These are phyloP conservation scores for Candida suzukii DNA, from an alignment of 805 yeast species.

Conservation along the genomic window DNA sequence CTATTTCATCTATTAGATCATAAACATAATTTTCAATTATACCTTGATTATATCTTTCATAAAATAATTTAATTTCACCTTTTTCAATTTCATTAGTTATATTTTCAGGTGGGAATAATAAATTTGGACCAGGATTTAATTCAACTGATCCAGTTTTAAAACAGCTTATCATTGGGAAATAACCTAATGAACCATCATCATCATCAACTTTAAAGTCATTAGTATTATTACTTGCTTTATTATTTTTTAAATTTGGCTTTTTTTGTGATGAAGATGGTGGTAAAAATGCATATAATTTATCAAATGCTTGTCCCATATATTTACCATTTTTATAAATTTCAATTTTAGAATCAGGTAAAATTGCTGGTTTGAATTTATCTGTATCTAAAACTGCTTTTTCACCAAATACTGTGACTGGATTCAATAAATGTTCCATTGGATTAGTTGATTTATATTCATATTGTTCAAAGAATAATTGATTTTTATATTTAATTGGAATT, in stretches of 20 bases:
- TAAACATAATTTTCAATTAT: conserved; percentile 76
- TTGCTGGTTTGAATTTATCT: conserved; percentile 38
- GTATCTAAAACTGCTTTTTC: conserved; percentile 55
- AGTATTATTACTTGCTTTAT: conserved; percentile 4
- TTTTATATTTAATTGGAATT: conserved; percentile 78
- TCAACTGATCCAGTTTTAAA: conserved; percentile 72
- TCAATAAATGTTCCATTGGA: conserved; percentile 64
- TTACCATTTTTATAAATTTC: conserved; percentile 75
- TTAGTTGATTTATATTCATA: conserved; percentile 69
- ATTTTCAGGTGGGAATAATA: conserved; percentile 38
- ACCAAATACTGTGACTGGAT: conserved; percentile 66
- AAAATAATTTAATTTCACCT: conserved; percentile 39
- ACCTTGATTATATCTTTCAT: conserved; percentile 56
- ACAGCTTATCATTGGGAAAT: conserved; percentile 84
- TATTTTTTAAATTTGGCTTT: conserved; percentile 19
- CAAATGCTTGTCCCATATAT: conserved; percentile 56
- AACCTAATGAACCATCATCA: conserved; percentile 85
- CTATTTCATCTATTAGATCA: conserved; percentile 83
- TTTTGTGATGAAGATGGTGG: conserved; percentile 67
- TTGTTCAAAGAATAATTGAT: conserved; percentile 74
- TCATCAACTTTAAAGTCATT: conserved; percentile 22
- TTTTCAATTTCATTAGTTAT: conserved; percentile 16
- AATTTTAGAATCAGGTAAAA: conserved; percentile 51
- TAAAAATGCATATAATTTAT: conserved; percentile 62
- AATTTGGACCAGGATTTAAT: conserved; percentile 61